Base-by-base conservation (phyloP, 352 stramenopile species). In the Pythium aquatile region DNA sequence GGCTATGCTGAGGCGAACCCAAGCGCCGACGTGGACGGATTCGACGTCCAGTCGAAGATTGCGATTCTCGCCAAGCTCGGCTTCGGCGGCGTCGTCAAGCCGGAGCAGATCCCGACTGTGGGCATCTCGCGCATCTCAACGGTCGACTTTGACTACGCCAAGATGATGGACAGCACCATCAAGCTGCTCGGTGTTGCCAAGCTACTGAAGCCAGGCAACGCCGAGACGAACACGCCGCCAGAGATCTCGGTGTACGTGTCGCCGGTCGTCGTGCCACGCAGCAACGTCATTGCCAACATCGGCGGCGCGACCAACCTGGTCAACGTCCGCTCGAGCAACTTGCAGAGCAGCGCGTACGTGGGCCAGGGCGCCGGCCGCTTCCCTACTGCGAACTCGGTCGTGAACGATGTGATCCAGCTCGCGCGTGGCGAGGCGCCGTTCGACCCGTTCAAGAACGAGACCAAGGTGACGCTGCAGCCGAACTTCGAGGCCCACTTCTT, bases 41-140 rank as follows among this genome's bases (percentile, higher is more conserved):
- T 94, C 72, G 96, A 99, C 70, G 96, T 98, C 39, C 91, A 96
- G 68, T 95, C 93, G 11, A 99, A 99, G 79, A 98, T 98, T 69
- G 86, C 91, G 49, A 91, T 99, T 51, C 76, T 98, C 30, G 89
- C 95, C 20, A 98, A 98, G 70, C 75, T 99, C 0, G 90, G 88
- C 28, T 98, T 98, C 73, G 96, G 94, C 24, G 81, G 83, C 20
- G 78, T 93, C n/a, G 89, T 99, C 14, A 74, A 84, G 55, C 77
- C 95, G 0, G 66, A 85, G 1, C 70, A 85, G n/a, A 96, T 99
- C 64, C 93, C 94, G 2, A 98, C 91, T 14, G 85, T 84, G 9
- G 96, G 97, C 33, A 99, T 99, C 69, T 96, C 91, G 20, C 76
- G 92, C 65, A 87, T 99, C 63, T 88, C 82, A 7, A 69, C 80